Evolutionary conservation across 805 yeast species (phyloP).

Genomic region (Sugiyamaella boreocaroliniensis): DNA sequence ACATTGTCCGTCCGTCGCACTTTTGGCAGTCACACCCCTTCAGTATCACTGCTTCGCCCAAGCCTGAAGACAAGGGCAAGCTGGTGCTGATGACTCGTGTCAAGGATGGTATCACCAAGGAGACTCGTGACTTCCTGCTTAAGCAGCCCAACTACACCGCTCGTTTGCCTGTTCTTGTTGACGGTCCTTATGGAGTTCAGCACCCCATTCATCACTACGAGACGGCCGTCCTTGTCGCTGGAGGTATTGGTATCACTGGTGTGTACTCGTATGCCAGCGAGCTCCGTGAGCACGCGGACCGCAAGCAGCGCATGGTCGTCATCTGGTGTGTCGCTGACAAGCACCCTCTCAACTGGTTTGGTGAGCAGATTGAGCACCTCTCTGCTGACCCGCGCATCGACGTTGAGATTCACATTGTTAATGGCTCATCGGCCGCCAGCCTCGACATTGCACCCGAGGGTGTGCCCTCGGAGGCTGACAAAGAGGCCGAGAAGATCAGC

Average conservation of each 20-base stretch:
- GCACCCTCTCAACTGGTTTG: constrained; percentile 45
- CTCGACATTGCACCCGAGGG: background rate
- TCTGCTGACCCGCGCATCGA: constrained; percentile 9
- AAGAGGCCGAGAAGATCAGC: background rate
- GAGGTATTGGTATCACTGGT: constrained; percentile 59
- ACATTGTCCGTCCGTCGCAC: constrained; percentile 44
- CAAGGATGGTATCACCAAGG: constrained; percentile 19
- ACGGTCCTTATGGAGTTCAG: constrained; percentile 56
- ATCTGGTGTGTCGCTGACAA: constrained; percentile 59
- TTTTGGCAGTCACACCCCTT: constrained; percentile 77
- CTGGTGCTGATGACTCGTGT: constrained; percentile 13
- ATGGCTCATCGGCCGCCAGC: background rate
- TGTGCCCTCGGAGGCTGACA: background rate
- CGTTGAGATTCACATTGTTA: constrained; percentile 1
- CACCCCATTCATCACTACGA: constrained; percentile 36
- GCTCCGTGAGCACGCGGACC: constrained; percentile 2
- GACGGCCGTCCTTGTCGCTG: constrained; percentile 41
- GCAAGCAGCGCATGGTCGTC: constrained; percentile 30
- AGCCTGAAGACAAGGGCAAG: constrained; percentile 11
- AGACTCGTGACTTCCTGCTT: constrained; percentile 2
- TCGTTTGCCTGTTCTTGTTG: constrained; percentile 36
- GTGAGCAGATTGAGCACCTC: constrained; percentile 35
- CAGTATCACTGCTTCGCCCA: constrained; percentile 33
- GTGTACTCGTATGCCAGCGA: constrained; percentile 38
- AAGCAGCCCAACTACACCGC: background rate